Percentiles rank a stretch among this genome's conserved stretches.
phyloP scores from a whole-genome alignment of 352 stramenopile species.

The Phytophthora boehmeriae region DNA sequence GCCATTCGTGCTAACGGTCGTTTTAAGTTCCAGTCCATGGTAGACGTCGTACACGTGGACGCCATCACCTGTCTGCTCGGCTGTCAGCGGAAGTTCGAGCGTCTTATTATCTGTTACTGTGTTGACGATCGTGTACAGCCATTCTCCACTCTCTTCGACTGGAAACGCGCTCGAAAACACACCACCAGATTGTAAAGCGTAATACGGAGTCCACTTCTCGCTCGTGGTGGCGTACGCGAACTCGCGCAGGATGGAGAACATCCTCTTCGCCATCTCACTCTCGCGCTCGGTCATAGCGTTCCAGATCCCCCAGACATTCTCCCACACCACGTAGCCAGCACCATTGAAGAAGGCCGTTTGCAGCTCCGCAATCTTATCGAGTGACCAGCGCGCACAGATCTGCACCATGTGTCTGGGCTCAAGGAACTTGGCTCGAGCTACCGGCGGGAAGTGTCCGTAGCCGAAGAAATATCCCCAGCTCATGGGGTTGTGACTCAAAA shows the following conservation, averaged over 20 bases:
- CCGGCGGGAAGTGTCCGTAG: conserved; percentile 68
- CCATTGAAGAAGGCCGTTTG: conserved; percentile 86
- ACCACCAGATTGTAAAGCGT: conserved; percentile 30
- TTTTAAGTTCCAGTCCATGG: conserved; percentile 48
- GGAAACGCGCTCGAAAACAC: conserved; percentile 61
- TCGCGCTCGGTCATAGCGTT: conserved; percentile 81
- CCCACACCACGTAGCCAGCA: conserved; percentile 86
- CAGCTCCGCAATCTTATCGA: conserved; percentile 66
- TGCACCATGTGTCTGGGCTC: conserved; percentile 85
- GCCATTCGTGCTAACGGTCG: conserved; percentile 7
- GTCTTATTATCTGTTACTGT: conserved; percentile 32
- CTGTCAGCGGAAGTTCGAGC: conserved; percentile 42
- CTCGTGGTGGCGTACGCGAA: conserved; percentile 58
- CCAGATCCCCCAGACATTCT: conserved; percentile 91
- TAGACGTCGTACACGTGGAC: conserved; percentile 70
- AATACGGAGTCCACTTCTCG: conserved; percentile 63
- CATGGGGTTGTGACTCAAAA: conserved; percentile 69
- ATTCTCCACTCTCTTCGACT: conserved; percentile 25
- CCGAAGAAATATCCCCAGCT: conserved; percentile 86
- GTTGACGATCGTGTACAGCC: conserved; percentile 73
- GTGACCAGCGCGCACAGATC: conserved; percentile 82
- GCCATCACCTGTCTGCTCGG: conserved; percentile 17
- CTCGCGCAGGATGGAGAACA: conserved; percentile 66
- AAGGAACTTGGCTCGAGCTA: conserved; percentile 79
- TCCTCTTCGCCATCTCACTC: conserved; percentile 60